Evolutionary conservation across 2,329 filamentous ascomycete species (phyloP), one percentile per base, ranked within the genome.

Genomic region (Fusarium anguioides): DNA sequence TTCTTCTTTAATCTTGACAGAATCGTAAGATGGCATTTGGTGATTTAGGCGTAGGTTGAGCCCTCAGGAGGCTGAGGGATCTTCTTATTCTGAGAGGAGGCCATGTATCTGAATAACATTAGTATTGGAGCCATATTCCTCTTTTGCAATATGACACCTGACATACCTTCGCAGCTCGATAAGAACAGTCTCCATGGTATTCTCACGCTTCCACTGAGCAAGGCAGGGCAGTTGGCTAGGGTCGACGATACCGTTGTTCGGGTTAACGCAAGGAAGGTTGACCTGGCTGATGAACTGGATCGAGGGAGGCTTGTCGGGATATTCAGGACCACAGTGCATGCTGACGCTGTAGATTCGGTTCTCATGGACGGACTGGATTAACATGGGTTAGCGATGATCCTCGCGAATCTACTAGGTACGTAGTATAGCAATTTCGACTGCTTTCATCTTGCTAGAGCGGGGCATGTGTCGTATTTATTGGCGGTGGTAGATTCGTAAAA

Each of bases 281-380:
- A 99, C 91, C 80, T 93, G 92, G 74, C 92, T 97, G 74, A 96
- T 89, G 81, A 99, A 99, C 75, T 95, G 90, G 75, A 99, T 92
- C 49, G 91, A 89, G 1, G 96, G 96, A 42, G 96, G 96, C 65
- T 87, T 84, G 77, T 97, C 94, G 50, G 96, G 96, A 79, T 99
- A 99, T 58, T 92, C 84, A 46, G 89, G 85, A 65, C 94, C 94
- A 83, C 96, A 99, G 83, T 97, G 91, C 83, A 99, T 97, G 81
- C 95, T 96, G 74, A 99, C 87, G 72, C 93, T 96, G 86, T 99
- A 99, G 82, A 99, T 99, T 75, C 96, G 92, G 82, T 99, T 99
- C 85, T 99, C 96, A 79, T 98, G 95, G 65, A 91, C 94, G 80
- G 94, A 97, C 92, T 96, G 75, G 37, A 14, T 36, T 35, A 37